phyloP scores from a whole-genome alignment of 73 alveolate genomes.

The Uronychia setigera region DNA sequence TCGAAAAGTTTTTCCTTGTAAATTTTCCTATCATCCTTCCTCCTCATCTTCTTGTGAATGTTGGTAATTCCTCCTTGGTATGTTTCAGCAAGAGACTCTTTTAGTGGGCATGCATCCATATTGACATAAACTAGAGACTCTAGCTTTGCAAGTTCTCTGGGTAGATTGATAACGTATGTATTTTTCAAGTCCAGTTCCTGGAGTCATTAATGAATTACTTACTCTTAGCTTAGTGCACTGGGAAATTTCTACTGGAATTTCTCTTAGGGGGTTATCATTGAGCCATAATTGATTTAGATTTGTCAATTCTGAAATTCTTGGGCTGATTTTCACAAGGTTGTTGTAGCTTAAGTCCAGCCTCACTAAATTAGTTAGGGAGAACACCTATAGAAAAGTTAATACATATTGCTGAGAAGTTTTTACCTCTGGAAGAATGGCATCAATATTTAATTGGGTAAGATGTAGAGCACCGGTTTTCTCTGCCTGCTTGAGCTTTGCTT shows the following conservation, averaged over 20 bases:
- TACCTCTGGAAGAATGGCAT: conserved; percentile 57
- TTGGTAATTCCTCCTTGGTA: conserved; percentile 55
- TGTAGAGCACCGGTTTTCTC: conserved; percentile 51
- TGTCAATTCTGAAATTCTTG: conserved; percentile 35
- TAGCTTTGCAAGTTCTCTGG: conserved; percentile 55
- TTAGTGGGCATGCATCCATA: conserved; percentile 63
- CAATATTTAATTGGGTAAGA: conserved; percentile 43
- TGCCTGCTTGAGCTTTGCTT: conserved; percentile 31
- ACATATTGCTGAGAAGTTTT: background rate
- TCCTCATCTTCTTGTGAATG: conserved; percentile 41
- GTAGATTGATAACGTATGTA: conserved; percentile 54
- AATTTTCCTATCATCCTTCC: conserved; percentile 57
- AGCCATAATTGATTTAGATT: conserved; percentile 56
- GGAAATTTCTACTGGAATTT: conserved; percentile 60
- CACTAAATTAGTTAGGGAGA: conserved; percentile 36
- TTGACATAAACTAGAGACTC: conserved; percentile 36
- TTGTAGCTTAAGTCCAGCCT: conserved; percentile 60
- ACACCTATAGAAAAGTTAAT: too few species aligned
- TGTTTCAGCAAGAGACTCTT: conserved; percentile 39
- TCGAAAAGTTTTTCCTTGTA: conserved; percentile 62
- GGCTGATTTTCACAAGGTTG: conserved; percentile 59
- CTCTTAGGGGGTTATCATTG: conserved; percentile 65
- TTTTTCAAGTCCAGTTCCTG: conserved; percentile 65
- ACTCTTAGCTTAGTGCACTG: conserved; percentile 52
- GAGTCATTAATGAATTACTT: background rate